These are phyloP conservation scores for Scedosporium aurantiacum DNA, from an alignment of 2,329 filamentous ascomycete genomes.

Conservation along the genomic window DNA sequence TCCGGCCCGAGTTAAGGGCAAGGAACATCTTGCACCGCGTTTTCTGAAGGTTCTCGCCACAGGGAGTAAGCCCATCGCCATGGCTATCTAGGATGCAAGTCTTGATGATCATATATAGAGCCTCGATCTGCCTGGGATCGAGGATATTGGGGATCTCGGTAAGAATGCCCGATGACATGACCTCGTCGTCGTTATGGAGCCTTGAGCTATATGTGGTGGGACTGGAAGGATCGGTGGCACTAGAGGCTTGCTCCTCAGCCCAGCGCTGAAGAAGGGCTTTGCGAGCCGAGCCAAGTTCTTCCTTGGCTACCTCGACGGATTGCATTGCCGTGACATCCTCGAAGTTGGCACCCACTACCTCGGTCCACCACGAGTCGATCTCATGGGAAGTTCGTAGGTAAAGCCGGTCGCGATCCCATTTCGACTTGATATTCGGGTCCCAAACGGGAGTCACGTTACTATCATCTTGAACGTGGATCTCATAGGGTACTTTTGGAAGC, in stretches of 20 bases:
- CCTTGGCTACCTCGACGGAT: slow-evolving; percentile 48
- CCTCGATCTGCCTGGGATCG: slow-evolving; percentile 90
- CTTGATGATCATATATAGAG: slow-evolving; percentile 94
- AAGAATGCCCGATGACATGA: slow-evolving; percentile 69
- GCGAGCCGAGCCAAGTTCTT: slow-evolving; percentile 38
- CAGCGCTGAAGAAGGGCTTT: slow-evolving; percentile 9
- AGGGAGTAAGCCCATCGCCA: slow-evolving; percentile 48
- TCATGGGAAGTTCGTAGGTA: slow-evolving; percentile 54
- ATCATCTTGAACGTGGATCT: slow-evolving; percentile 26
- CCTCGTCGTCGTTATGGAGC: slow-evolving; percentile 52
- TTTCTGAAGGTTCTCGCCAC: slow-evolving; percentile 76
- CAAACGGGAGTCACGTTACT: slow-evolving; percentile 34
- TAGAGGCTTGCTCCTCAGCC: slow-evolving; percentile 5
- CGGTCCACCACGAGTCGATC: slow-evolving; percentile 55
- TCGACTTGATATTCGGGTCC: slow-evolving; percentile 41
- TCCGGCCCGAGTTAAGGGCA: slow-evolving; percentile 81
- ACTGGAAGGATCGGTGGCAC: slow-evolving; percentile 34
- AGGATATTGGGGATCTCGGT: slow-evolving; percentile 92
- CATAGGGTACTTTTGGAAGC: slow-evolving; percentile 29
- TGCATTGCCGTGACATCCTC: slow-evolving; percentile 47
- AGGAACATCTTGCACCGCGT: slow-evolving; percentile 83
- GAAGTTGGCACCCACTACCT: slow-evolving; percentile 48
- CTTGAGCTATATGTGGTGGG: not conserved
- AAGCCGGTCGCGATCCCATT: slow-evolving; percentile 45
- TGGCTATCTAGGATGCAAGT: slow-evolving; percentile 81